Percentiles rank a stretch among this genome's conserved stretches.
These are phyloP conservation scores for Vicia villosa DNA, from an alignment of 306 rosid species.

Conservation along the genomic window DNA sequence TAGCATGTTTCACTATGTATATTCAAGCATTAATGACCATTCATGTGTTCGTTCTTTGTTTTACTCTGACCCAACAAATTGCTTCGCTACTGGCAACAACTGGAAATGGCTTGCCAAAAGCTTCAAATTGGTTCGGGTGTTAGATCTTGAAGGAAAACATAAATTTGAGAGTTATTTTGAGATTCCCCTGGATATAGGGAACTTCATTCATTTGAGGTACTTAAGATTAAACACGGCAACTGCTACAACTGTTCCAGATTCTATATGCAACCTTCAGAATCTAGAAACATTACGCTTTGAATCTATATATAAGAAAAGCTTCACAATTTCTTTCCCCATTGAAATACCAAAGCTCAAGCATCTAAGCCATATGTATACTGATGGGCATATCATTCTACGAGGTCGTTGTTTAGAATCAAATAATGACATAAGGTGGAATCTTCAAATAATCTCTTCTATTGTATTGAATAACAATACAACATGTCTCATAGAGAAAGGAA, in stretches of 20 bases:
- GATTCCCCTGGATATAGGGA: slow-evolving; percentile 9
- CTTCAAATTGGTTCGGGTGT: slow-evolving; percentile 31
- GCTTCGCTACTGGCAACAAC: fast-evolving
- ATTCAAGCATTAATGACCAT: slow-evolving; percentile 22
- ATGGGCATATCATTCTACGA: neutral
- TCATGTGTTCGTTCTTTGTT: slow-evolving; percentile 37
- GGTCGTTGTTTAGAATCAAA: neutral
- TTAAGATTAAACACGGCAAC: neutral
- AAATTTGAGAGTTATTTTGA: no score
- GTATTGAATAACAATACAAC: neutral
- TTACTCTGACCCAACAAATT: neutral
- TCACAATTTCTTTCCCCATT: neutral
- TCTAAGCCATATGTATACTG: neutral
- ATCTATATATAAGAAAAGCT: fast-evolving
- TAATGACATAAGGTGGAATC: slow-evolving; percentile 24
- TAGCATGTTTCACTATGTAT: neutral
- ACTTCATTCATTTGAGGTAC: slow-evolving; percentile 34
- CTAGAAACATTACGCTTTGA: slow-evolving; percentile 21
- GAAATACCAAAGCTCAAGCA: slow-evolving; percentile 11
- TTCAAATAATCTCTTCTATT: slow-evolving; percentile 15
- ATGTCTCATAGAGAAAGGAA: neutral
- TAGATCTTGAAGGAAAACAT: neutral
- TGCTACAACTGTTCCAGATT: slow-evolving; percentile 22
- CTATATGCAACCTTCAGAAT: slow-evolving; percentile 29
- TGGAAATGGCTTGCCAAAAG: slow-evolving; percentile 20